A percentile compares a stretch with the other conserved stretches of the same genome.
Evolutionary conservation across 192 early-diverging fungal species (phyloP).

Genomic region (Lobosporangium transversale): DNA sequence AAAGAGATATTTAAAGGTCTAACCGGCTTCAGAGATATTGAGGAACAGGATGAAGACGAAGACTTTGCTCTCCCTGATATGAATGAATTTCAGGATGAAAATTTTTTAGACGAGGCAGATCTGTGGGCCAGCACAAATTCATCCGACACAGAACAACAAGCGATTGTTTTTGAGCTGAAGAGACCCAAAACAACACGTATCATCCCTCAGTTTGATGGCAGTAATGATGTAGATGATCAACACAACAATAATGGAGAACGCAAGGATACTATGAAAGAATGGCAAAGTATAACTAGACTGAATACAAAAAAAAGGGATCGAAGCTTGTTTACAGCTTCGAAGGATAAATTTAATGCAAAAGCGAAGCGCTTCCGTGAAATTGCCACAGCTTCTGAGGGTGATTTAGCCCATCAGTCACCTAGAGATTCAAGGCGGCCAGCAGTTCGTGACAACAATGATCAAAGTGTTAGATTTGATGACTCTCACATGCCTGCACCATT

Average conservation of each 20-base stretch:
- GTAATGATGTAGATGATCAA: constrained; percentile 9
- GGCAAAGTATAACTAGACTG: background rate
- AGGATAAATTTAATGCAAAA: background rate
- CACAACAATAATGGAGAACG: background rate
- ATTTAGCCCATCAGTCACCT: background rate
- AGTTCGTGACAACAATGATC: too few relatives aligned
- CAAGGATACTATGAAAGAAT: background rate
- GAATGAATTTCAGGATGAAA: constrained; percentile 30
- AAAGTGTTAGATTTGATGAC: too few relatives aligned
- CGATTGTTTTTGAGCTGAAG: background rate
- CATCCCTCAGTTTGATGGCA: constrained; percentile 47
- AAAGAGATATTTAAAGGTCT: constrained; percentile 31
- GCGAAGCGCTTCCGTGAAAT: constrained; percentile 19
- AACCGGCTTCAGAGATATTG: constrained; percentile 17
- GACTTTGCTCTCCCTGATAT: constrained; percentile 21
- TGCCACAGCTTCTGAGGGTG: background rate
- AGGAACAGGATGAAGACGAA: constrained; percentile 41
- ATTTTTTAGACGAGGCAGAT: constrained; percentile 32
- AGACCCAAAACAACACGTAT: background rate
- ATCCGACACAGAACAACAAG: constrained; percentile 14
- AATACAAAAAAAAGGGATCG: constrained; percentile 10
- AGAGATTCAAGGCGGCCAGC: background rate
- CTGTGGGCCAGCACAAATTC: constrained; percentile 15
- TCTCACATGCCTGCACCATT: background rate
- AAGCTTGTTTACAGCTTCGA: constrained; percentile 5